Conservation (phyloP, 2,329 filamentous ascomycete genomes). For the Biscogniauxia mediterranea region DNA sequence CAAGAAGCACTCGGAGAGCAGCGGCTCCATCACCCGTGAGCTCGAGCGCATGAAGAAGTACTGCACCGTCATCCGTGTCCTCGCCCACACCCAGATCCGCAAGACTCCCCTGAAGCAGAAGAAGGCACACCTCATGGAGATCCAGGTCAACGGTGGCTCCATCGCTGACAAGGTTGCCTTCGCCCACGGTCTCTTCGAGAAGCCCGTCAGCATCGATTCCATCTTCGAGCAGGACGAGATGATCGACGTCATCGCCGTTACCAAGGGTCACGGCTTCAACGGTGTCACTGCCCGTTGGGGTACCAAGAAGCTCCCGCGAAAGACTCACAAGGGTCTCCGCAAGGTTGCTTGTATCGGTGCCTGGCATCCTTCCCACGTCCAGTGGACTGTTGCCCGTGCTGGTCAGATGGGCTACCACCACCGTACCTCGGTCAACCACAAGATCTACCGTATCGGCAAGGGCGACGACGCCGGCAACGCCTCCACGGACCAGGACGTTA, state of each 20-base stretch:
- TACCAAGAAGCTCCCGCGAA: slow-evolving; percentile 99
- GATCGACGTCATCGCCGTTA: slow-evolving; percentile 98
- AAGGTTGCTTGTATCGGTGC: slow-evolving; percentile 99
- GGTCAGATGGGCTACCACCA: slow-evolving; percentile 99
- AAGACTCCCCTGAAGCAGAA: slow-evolving; percentile 99
- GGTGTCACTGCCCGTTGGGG: slow-evolving; percentile 98
- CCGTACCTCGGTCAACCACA: slow-evolving; percentile 99
- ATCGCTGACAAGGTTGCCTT: slow-evolving; percentile 96
- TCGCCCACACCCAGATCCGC: slow-evolving; percentile 99
- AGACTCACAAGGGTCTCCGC: slow-evolving; percentile 99
- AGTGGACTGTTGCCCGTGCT: slow-evolving; percentile 99
- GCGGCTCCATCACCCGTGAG: slow-evolving; percentile 88
- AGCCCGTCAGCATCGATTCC: slow-evolving; percentile 87
- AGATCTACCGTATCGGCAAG: slow-evolving; percentile 98
- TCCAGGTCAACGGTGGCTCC: slow-evolving; percentile 98
- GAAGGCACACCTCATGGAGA: slow-evolving; percentile 99
- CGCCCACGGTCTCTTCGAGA: slow-evolving; percentile 96
- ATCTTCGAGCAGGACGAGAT: slow-evolving; percentile 99
- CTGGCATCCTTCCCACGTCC: slow-evolving; percentile 99
- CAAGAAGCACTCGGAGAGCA: slow-evolving; percentile 98
- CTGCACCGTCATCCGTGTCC: slow-evolving; percentile 98
- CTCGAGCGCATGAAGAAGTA: slow-evolving; percentile 99
- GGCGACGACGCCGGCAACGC: slow-evolving; percentile 87
- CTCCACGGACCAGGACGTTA: slow-evolving; percentile 91
- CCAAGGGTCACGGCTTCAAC: slow-evolving; percentile 98